Percentiles rank a stretch among this genome's conserved stretches.
phyloP scores from a whole-genome alignment of 73 alveolate genomes.

The Stentor roeselii region DNA sequence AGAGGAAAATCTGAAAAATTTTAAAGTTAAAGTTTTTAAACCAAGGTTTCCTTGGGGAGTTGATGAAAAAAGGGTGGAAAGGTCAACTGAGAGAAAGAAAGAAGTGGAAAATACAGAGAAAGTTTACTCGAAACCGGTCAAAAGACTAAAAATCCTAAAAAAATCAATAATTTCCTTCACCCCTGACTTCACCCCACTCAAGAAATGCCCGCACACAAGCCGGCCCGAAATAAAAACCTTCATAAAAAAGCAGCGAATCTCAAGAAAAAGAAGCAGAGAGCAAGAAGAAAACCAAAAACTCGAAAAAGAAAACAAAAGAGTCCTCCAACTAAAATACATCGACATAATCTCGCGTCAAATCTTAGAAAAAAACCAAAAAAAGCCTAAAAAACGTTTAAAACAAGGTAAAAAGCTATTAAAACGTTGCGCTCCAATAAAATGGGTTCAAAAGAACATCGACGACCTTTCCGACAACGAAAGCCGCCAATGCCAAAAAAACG shows the following conservation, averaged over 20 bases:
- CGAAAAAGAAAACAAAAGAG: slow-evolving; percentile 25
- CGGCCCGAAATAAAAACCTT: neutral
- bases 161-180: too few species aligned
- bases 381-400: neutral
- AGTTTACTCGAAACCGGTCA: neutral
- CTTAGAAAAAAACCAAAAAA: neutral
- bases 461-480: neutral
- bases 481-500: neutral
- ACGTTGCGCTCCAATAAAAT: neutral
- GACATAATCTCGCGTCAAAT: neutral
- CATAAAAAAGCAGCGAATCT: neutral
- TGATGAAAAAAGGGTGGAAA: slow-evolving; percentile 6
- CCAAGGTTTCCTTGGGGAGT: slow-evolving; percentile 20
- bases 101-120: neutral
- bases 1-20: neutral
- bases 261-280: slow-evolving; percentile 4
- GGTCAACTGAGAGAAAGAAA: neutral
- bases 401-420: neutral
- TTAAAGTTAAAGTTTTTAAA: neutral
- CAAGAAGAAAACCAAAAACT: neutral
- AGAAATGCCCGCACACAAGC: neutral
- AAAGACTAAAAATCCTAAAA: neutral
- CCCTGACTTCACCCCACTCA: too few species aligned
- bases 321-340: neutral
- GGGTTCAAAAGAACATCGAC: neutral